phyloP scores from a whole-genome alignment of 306 rosid genomes.

The Erythrophleum fordii region DNA sequence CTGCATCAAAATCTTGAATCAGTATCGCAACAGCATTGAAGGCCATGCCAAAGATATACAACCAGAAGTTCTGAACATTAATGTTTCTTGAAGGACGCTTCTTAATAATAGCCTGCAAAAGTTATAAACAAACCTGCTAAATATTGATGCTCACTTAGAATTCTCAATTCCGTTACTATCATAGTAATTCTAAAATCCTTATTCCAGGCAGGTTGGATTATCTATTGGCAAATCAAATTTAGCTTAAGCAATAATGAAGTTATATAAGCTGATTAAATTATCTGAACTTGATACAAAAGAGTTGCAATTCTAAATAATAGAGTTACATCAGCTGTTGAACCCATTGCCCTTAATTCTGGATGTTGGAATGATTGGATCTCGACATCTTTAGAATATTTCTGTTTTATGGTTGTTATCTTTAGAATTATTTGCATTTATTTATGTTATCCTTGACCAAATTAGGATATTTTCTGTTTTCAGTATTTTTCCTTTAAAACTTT shows the following conservation, averaged over 20 bases:
- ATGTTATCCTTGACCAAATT: too few species aligned
- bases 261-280: conserved; percentile 26
- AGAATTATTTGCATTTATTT: too few species aligned
- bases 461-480: too few species aligned
- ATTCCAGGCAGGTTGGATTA: conserved; percentile 12
- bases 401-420: too few species aligned
- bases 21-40: conserved; percentile 89
- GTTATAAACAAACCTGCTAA: conserved; percentile 4
- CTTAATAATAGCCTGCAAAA: conserved; percentile 88
- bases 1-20: conserved; percentile 95
- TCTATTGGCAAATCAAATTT: conserved; percentile 32
- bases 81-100: conserved; percentile 94
- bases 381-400: too few species aligned
- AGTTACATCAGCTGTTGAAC: conserved; percentile 13
- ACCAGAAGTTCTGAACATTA: conserved; percentile 97
- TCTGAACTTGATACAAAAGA: conserved; percentile 27
- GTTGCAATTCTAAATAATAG: conserved; percentile 25
- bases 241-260: conserved; percentile 17
- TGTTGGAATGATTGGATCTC: too few species aligned
- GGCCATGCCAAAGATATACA: conserved; percentile 89
- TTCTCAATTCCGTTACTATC: neutral
- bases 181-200: conserved; percentile 26
- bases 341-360: too few species aligned
- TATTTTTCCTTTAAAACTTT: too few species aligned
- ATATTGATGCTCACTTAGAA: conserved; percentile 32